Evolutionary conservation across 1,284 basidiomycete genomes (phyloP).

Genomic region (Singerocomus inundabilis): DNA sequence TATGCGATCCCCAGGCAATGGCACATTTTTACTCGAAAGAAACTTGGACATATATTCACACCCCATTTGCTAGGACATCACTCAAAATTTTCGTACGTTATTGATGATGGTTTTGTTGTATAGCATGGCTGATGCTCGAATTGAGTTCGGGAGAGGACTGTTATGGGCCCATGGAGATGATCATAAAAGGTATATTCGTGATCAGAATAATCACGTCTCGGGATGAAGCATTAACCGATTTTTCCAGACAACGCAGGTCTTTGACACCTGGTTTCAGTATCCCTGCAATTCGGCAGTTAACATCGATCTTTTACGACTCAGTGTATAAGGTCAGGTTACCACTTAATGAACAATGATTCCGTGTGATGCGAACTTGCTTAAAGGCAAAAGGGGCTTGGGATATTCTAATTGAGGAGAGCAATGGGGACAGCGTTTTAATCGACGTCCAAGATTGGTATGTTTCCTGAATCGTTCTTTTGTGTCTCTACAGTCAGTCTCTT

Average conservation of each 20-base stretch:
- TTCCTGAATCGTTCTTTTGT: no score
- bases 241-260: constrained; percentile 37
- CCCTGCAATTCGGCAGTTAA: constrained; percentile 8
- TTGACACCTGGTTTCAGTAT: constrained; percentile 7
- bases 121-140: no score
- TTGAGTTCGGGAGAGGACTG: constrained; percentile 2
- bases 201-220: no score
- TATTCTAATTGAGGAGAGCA: constrained; percentile 38
- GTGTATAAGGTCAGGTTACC: constrained; percentile 44
- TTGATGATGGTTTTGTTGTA: no score
- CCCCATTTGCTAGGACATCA: constrained; percentile 31
- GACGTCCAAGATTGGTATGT: constrained; percentile 44
- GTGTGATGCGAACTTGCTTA: not conserved
- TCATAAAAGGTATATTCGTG: constrained; percentile 11
- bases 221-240: not conserved
- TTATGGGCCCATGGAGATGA: constrained; percentile 16
- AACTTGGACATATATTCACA: constrained; percentile 46
- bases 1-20: constrained; percentile 56
- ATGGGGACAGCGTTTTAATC: constrained; percentile 36
- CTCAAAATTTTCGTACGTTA: constrained; percentile 35
- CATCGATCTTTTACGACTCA: constrained; percentile 23
- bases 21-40: constrained; percentile 53
- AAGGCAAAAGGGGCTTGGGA: constrained; percentile 52
- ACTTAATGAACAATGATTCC: not conserved
- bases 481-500: no score